Conservation (phyloP, 768 basidiomycete genomes). For the Roridomyces roridus region DNA sequence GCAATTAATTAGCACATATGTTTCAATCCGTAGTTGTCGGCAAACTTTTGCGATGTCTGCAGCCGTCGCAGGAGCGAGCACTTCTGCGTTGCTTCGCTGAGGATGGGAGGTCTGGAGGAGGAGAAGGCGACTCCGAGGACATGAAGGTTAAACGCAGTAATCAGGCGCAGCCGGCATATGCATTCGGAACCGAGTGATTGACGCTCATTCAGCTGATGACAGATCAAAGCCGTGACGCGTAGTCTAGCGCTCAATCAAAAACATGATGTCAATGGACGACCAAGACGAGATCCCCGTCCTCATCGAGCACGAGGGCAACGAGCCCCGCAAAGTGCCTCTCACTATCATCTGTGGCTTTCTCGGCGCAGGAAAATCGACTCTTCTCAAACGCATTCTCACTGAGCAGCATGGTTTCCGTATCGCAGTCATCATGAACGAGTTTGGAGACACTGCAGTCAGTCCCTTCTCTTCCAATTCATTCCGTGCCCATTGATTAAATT, state of each 20-base stretch:
- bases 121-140: no score
- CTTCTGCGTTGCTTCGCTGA: no score
- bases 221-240: no score
- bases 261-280: slow-evolving; percentile 43
- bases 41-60: no score
- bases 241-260: no score
- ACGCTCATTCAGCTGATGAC: no score
- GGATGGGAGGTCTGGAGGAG: not conserved
- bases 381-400: slow-evolving; percentile 89
- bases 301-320: slow-evolving; percentile 18
- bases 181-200: no score
- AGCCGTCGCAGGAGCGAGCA: not conserved
- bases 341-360: slow-evolving; percentile 96
- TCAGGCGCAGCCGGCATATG: no score
- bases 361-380: slow-evolving; percentile 93
- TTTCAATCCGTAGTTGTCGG: no score
- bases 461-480: not conserved
- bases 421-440: slow-evolving; percentile 98
- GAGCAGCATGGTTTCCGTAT: slow-evolving; percentile 95
- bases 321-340: slow-evolving; percentile 65
- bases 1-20: not conserved
- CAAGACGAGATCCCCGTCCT: slow-evolving; percentile 66
- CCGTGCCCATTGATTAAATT: slow-evolving; percentile 27
- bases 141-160: no score
- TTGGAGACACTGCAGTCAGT: slow-evolving; percentile 91